Percentiles rank a stretch among this genome's conserved stretches.
phyloP scores from a whole-genome alignment of 2,329 filamentous ascomycete species.

The Orbilia blumenaviensis region DNA sequence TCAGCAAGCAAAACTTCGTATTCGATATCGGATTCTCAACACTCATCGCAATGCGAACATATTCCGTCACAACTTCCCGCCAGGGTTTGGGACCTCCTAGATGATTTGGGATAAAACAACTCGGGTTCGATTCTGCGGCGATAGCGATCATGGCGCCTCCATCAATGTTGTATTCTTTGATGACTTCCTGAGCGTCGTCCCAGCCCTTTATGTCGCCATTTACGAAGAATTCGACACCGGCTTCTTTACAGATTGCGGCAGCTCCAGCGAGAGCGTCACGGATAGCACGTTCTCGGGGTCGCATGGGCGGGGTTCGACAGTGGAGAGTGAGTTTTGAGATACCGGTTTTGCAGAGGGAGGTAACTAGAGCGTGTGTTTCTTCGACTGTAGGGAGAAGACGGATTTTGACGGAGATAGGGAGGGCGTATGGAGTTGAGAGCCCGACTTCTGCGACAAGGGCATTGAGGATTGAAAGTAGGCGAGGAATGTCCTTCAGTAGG shows the following conservation, averaged over 20 bases:
- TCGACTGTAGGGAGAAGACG: conserved; percentile 80
- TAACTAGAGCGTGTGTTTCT: conserved; percentile 79
- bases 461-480: conserved; percentile 81
- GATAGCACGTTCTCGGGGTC: conserved; percentile 86
- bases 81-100: conserved; percentile 77
- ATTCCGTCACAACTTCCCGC: conserved; percentile 79
- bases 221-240: conserved; percentile 91
- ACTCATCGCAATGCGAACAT: conserved; percentile 76
- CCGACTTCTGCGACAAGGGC: conserved; percentile 86
- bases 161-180: conserved; percentile 82
- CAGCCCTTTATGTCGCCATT: conserved; percentile 88
- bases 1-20: conserved; percentile 76
- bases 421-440: conserved; percentile 46
- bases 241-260: conserved; percentile 78
- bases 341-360: conserved; percentile 80
- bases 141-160: conserved; percentile 94
- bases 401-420: conserved; percentile 89
- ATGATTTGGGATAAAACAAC: conserved; percentile 76
- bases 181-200: conserved; percentile 75
- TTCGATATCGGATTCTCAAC: conserved; percentile 89
- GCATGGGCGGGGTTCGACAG: conserved; percentile 95
- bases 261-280: conserved; percentile 87
- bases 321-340: conserved; percentile 93
- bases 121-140: conserved; percentile 87
- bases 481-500: conserved; percentile 83